Conservation (phyloP, 2,329 filamentous ascomycete genomes). For the Exophiala lecanii-corni region DNA sequence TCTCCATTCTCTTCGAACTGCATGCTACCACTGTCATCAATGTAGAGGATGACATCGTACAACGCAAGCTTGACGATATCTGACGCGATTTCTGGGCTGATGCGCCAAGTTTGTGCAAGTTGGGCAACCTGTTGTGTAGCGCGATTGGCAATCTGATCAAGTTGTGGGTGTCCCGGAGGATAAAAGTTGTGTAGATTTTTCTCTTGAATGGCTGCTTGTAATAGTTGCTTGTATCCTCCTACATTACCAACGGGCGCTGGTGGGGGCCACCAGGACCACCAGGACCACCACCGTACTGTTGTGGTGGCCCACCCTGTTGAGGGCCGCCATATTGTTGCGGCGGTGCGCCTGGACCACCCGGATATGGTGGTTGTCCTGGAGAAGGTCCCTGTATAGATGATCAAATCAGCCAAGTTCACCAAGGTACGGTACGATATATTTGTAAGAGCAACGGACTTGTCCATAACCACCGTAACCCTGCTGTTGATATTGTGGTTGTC, state of each 20-base stretch:
- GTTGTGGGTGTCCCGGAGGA: conserved; percentile 48
- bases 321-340: conserved; percentile 26
- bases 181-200: conserved; percentile 57
- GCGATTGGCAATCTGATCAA: conserved; percentile 49
- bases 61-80: conserved; percentile 60
- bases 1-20: conserved; percentile 63
- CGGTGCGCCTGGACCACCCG: conserved; percentile 25
- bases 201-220: conserved; percentile 55
- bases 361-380: conserved; percentile 21
- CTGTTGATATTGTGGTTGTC: conserved; percentile 34
- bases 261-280: conserved; percentile 25
- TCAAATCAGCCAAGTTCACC: conserved; percentile 8
- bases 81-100: conserved; percentile 56
- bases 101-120: conserved; percentile 53
- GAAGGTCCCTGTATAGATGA: conserved; percentile 33
- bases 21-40: conserved; percentile 67
- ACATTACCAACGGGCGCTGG: conserved; percentile 44
- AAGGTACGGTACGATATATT: too few species aligned
- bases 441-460: conserved; percentile 32
- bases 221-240: conserved; percentile 52
- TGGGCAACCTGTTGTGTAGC: conserved; percentile 50
- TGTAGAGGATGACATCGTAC: conserved; percentile 60
- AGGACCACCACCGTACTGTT: conserved; percentile 26
- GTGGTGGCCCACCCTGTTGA: conserved; percentile 26
- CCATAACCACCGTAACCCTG: conserved; percentile 31